A percentile compares a stretch with the other conserved stretches of the same genome.
These are phyloP conservation scores for Kluyveromyces nonfermentans DNA, from an alignment of 805 yeast species.

Conservation along the genomic window DNA sequence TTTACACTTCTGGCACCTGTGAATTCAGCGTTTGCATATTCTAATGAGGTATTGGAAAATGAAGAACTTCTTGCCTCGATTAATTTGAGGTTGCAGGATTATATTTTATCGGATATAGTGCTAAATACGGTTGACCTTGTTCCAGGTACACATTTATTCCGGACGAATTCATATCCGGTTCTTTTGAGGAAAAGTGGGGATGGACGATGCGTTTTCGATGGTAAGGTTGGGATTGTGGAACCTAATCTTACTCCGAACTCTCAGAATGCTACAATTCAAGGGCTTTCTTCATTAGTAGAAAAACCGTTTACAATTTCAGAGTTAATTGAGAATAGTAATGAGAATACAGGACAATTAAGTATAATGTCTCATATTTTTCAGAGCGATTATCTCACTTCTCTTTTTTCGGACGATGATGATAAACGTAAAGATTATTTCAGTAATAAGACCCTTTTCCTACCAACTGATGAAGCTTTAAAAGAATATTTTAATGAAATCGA, in stretches of 20 bases:
- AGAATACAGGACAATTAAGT: not conserved
- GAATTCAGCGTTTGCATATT: conserved; percentile 57
- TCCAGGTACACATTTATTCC: conserved; percentile 9
- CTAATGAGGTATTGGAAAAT: not conserved
- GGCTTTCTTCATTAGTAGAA: conserved; percentile 40
- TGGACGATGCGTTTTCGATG: not conserved
- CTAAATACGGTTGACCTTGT: conserved; percentile 20
- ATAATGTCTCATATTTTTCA: not conserved
- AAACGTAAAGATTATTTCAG: conserved; percentile 10
- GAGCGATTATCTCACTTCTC: not conserved
- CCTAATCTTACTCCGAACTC: conserved; percentile 49
- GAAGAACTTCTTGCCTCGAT: conserved; percentile 6
- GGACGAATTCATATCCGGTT: conserved; percentile 13
- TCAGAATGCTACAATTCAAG: conserved; percentile 60
- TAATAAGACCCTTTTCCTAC: conserved; percentile 38
- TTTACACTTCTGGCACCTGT: conserved; percentile 75
- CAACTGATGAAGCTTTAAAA: conserved; percentile 33
- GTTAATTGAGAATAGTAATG: conserved; percentile 17
- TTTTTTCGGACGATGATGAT: not conserved
- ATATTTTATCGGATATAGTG: conserved; percentile 29
- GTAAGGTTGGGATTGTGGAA: conserved; percentile 38
- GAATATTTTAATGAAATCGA: conserved; percentile 35
- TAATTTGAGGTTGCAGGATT: conserved; percentile 18
- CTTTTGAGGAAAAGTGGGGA: conserved; percentile 10
- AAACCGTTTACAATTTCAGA: conserved; percentile 30